These are phyloP conservation scores for Euphorbia schlechtendalii DNA, from an alignment of 441 rosid genomes.

Conservation along the genomic window DNA sequence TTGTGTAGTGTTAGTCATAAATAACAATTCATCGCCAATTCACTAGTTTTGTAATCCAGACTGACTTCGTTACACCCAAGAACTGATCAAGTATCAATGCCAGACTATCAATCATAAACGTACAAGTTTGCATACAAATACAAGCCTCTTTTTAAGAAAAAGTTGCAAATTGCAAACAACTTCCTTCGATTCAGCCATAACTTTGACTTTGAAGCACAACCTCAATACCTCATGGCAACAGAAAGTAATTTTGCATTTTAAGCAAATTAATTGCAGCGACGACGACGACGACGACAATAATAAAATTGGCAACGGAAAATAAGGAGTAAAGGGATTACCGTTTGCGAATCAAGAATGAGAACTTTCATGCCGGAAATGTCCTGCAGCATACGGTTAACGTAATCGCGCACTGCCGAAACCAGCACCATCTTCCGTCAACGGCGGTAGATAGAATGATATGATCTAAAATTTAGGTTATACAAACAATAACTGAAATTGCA, in stretches of 20 bases:
- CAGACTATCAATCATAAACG: neutral
- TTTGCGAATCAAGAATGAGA: slow-evolving; percentile 91
- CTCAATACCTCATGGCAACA: neutral
- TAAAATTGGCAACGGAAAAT: neutral
- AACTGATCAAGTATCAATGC: neutral
- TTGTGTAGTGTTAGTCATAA: neutral
- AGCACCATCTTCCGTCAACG: slow-evolving; percentile 47
- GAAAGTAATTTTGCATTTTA: neutral
- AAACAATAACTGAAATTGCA: slow-evolving; percentile 2
- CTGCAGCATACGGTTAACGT: slow-evolving; percentile 85
- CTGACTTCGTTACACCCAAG: neutral
- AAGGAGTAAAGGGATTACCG: slow-evolving; percentile 63
- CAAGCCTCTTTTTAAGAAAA: neutral
- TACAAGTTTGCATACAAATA: neutral
- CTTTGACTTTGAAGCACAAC: neutral
- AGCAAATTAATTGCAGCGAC: neutral
- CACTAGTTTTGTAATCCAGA: neutral
- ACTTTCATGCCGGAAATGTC: slow-evolving; percentile 99
- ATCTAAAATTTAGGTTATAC: slow-evolving; percentile 18
- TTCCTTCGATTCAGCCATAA: neutral
- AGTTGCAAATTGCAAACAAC: neutral
- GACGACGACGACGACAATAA: neutral
- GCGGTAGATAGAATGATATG: slow-evolving; percentile 11
- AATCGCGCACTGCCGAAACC: slow-evolving; percentile 74
- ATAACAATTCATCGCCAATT: no score